Evolutionary conservation across 1,139 yeast species (phyloP).

Genomic region (Chernovozyma sophiae-reginae): DNA sequence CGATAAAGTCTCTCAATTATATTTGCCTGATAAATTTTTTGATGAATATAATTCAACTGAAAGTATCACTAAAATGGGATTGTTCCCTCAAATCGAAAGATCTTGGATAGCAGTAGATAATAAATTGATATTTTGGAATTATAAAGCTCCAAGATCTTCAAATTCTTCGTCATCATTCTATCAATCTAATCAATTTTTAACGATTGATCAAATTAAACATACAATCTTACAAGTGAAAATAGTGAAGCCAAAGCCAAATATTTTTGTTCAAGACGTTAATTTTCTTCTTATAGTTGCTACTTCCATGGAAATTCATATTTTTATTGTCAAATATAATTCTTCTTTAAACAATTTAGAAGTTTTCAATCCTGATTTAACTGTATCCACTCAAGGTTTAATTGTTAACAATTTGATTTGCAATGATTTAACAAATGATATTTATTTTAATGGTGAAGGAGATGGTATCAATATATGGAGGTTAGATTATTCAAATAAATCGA

Average conservation of each 20-base stretch:
- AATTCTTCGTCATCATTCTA: background rate
- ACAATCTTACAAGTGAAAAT: conserved; percentile 73
- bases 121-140: conserved; percentile 81
- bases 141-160: conserved; percentile 48
- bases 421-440: conserved; percentile 70
- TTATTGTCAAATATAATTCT: conserved; percentile 62
- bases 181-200: conserved; percentile 53
- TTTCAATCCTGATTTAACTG: conserved; percentile 78
- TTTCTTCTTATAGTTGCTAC: conserved; percentile 76
- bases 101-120: conserved; percentile 89
- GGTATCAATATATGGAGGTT: conserved; percentile 85
- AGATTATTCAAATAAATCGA: conserved; percentile 78
- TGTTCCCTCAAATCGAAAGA: conserved; percentile 75
- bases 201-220: conserved; percentile 79
- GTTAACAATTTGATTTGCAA: conserved; percentile 61
- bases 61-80: conserved; percentile 72
- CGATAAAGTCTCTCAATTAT: conserved; percentile 62
- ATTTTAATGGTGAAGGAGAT: conserved; percentile 74
- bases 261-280: conserved; percentile 75
- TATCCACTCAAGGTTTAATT: conserved; percentile 73
- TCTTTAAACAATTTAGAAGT: conserved; percentile 57
- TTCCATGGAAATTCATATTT: conserved; percentile 69
- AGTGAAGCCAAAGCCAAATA: conserved; percentile 74
- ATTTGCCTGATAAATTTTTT: conserved; percentile 79
- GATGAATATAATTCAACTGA: conserved; percentile 72